Base-by-base conservation (phyloP, 1,284 basidiomycete genomes). In the Marasmius oreades region DNA sequence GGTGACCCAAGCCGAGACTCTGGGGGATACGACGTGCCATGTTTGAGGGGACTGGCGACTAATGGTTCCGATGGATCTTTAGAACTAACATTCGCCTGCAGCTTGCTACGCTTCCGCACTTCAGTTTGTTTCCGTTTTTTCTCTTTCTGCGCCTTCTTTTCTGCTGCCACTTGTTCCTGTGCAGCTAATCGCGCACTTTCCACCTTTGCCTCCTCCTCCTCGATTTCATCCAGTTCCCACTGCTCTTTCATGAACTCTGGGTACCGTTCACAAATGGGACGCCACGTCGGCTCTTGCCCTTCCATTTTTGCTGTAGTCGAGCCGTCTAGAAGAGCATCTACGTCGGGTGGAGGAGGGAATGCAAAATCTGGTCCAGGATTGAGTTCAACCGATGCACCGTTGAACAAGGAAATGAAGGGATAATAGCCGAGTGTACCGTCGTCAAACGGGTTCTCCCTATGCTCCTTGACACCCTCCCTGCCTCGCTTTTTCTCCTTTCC, bases 381-480 rank as follows among this genome's bases (percentile, higher is more conserved):
- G 59, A 97, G 79, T 46, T 74, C 80, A 5, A 94, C 90, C 59
- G 87, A 84, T 1, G 93, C 97, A 54, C 90, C 88, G 60, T 95
- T 95, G 75, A 94, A 99, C 42, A 96, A 78, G 2, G 93, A 97
- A 52, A 97, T 85, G 74, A 97, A 89, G 0, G 95, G 93, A 67
- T 95, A 99, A 71, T 99, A 99, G 0, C 97, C 97, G 5, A 98
- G 74, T 18, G 88, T 89, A 10, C 97, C 97, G 69, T 99, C 97
- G 71, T 99, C 95, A 67, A 93, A 90, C 1, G 84, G 80, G 62
- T 95, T 94, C 69, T 93, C 84, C 59, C 81, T 81, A 67, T 91
- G 89, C 63, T 89, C 86, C 53, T 85, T 82, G 26, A 84, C 77
- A 28, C 84, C 86, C 65, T 90, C 87, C 57, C 82, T 77, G 31